Evolutionary conservation across 1,284 basidiomycete species (phyloP), one percentile per base, ranked within the genome.

Genomic region (Bondarzewia mesenterica): DNA sequence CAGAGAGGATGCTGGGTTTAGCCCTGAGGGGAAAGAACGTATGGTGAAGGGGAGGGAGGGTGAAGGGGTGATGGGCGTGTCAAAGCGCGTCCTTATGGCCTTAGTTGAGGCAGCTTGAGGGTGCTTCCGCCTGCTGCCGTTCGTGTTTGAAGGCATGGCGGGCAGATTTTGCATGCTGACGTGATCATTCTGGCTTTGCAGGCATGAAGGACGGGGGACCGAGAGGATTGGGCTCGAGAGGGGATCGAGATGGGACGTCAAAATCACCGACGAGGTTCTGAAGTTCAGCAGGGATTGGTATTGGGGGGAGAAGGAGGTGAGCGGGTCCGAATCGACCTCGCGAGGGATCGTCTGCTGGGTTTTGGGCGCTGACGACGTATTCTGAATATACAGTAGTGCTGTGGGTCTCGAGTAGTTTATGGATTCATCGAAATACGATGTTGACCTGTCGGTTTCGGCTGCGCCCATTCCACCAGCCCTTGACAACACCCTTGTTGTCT

Each of bases 271-370:
- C 40, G 59, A 67, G 63, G 0, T 5, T 47, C 1, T 18, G 1
- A 50, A 68, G 44, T 4, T 44, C 42, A 0, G n/a, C 7, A 0
- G 66, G 65, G 45, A 72, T 61, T 3, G 42, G 26, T 35, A 69
- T 48, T 10, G 59, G 48, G 1, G 67, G 67, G 4, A 71, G 65
- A 44, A 72, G 62, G 47, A 60, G 56, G 32, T 37, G 7, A 0
- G 14, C 1, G 1, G 59, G 39, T 2, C 55, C 56, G 44, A 63
- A 70, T 5, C 59, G 42, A 0, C 72, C 68, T 7, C 65, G 29
- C 0, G 69, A 77, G 0, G 71, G 69, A 0, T 7, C 39, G 39
- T 75, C 68, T 1, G 73, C 68, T 7, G 70, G 71, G 55, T 74
- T 74, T 6, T 18, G 2, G 0, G 50, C 53, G 37, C 59, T 63